Evolutionary conservation across 768 basidiomycete genomes (phyloP).

Genomic region (Pleurotus eryngii): DNA sequence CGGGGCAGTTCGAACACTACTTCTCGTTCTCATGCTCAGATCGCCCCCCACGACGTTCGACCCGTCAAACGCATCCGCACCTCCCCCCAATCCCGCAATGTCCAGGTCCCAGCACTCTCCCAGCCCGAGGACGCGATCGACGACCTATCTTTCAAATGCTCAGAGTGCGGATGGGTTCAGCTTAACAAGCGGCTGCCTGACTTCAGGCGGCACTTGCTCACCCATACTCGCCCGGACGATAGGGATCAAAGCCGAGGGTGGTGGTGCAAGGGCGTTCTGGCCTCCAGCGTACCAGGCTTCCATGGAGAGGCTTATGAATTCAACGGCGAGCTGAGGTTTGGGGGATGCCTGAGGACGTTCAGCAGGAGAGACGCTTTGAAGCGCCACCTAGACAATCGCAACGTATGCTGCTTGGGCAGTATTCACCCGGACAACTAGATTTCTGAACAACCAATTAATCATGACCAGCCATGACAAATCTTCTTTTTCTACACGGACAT

Average conservation of each 20-base stretch:
- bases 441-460: not conserved
- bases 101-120: slow-evolving; percentile 26
- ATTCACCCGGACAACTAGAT: not conserved
- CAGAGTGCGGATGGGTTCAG: slow-evolving; percentile 45
- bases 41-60: not conserved
- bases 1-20: slow-evolving; percentile 10
- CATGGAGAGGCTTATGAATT: slow-evolving; percentile 24
- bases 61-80: slow-evolving; percentile 26
- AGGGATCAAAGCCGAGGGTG: slow-evolving; percentile 31
- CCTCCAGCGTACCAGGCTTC: slow-evolving; percentile 11
- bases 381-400: slow-evolving; percentile 37
- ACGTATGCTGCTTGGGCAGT: slow-evolving; percentile 25
- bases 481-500: too few relatives aligned
- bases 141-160: slow-evolving; percentile 31
- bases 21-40: not conserved
- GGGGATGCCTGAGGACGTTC: slow-evolving; percentile 39
- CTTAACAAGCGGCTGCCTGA: slow-evolving; percentile 52
- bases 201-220: slow-evolving; percentile 55
- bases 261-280: slow-evolving; percentile 37
- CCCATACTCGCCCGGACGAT: slow-evolving; percentile 47
- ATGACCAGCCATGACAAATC: not conserved
- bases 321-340: slow-evolving; percentile 29
- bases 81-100: slow-evolving; percentile 42
- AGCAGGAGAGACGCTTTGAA: slow-evolving; percentile 44
- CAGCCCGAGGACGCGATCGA: slow-evolving; percentile 20